Base-by-base conservation (phyloP, 2,329 filamentous ascomycete species). In the Xylariaceae sp. region DNA sequence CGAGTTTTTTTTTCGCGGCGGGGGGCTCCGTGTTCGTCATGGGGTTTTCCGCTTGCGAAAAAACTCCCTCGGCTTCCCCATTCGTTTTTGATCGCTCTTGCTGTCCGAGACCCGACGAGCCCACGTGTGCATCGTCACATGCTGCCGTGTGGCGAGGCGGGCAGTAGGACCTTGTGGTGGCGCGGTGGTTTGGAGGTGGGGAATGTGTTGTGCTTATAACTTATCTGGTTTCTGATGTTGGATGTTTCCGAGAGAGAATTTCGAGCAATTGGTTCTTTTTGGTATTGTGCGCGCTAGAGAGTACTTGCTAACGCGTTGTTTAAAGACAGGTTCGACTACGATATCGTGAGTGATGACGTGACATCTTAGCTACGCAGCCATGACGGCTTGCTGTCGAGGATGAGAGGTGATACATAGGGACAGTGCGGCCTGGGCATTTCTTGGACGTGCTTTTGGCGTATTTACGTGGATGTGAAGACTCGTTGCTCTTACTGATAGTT, bases 61-160 rank as follows among this genome's bases (percentile, higher is more conserved):
- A 23, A 14, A 37, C 53, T 53, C 54, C 64, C 31, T 50, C 37
- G 61, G 68, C 66, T 58, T 56, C 56, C 48, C 67, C 64, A 57
- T 59, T 53, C 53, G 65, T 60, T 44, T 33, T 39, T 51, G 56
- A 41, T 34, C 26, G 53, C 56, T 61, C 58, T 56, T 28, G 40
- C 28, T 23, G 31, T 39, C 56, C 56, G 43, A 54, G 33, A 55
- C 55, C 33, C 54, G 65, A 65, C 65, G 65, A 58, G 62, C 62
- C 56, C 63, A 66, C 64, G 69, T 67, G 70, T 73, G 71, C 69
- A 73, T 67, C 71, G 71, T 62, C 71, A 73, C 61, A 66, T 73
- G 70, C 69, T 71, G 69, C 69, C 71, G 66, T 49, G 67, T 51
- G 62, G 51, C 61, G 63, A 65, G 63, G 53, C 49, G 66, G 59